Base-by-base conservation (phyloP, 768 basidiomycete species). In the Agaricus sinodeliciosus region DNA sequence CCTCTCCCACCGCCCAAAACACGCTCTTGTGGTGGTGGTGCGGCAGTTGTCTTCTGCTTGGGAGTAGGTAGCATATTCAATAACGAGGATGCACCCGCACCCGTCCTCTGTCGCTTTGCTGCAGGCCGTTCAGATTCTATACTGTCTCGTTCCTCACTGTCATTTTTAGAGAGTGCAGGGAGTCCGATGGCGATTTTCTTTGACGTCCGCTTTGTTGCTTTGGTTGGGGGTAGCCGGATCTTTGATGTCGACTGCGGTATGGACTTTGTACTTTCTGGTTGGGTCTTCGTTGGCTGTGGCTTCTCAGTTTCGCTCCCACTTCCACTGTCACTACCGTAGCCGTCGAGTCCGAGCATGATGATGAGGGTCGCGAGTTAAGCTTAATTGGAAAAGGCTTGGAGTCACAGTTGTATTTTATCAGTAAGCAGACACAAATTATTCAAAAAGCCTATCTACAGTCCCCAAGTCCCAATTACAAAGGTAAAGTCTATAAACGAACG, bases 31-130 rank as follows among this genome's bases (percentile, higher is more conserved):
- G 68, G 63, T 45, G 68, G 63, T 45, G 70, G 63, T 22, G 64
- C 61, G n/a, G 73, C 63, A 9, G 79, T 73, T 19, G 67, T 62
- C 50, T 72, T 69, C 63, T 78, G 77, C 67, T 84, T 88, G 4
- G 89, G 89, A 0, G 82, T 78, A 31, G 89, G 89, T 9, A 91
- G 73, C 83, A 90, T 88, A 8, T 77, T 76, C 28, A 90, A 60
- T 44, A 91, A 63, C 2, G 81, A 78, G 0, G 88, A 90, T 11
- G 64, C 63, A 9, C 87, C 87, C 25, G 80, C 80, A 7, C 83
- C 80, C 18, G 75, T 55, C 22, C 79, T 74, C 15, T 74, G 69
- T 54, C 76, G 84, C 67, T 88, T 90, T 36, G 81, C 71, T 2
- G 78, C 72, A 36, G 81, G 85, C 58, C 71, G 59, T 64, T 73